Base-by-base conservation (phyloP, 179 eudicot genomes). In the Silene noctiflora region DNA sequence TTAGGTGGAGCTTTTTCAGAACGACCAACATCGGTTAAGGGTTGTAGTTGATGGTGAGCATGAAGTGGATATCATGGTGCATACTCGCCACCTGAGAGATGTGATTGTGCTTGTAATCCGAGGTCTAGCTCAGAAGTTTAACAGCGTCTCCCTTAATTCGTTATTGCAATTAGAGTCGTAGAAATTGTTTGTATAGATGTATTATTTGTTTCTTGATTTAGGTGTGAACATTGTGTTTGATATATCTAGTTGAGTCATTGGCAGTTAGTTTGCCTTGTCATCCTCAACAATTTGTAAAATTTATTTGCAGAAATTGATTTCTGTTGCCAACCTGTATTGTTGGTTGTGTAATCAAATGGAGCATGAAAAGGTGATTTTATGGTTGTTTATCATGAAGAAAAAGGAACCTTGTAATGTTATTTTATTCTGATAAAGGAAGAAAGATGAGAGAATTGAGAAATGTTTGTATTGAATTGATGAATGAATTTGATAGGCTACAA, bases 141-240 rank as follows among this genome's bases (percentile, higher is more conserved):
- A 94, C 85, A 94, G 98, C 80, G 91, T 95, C 24, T 94, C 98
- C 31, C 93, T 94, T 48, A 94, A 94, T 80, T 89, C 98, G 62
- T 88, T 94, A 75, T 86, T 94, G 80, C 85, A 91, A 76, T 83
- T 83, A 33, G 84, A 81, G 71, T 56, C 86, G 4, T 85, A 77
- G 74, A 69, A 39, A 55, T 17, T 53, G 74, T 71, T 51, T 19
- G n/a, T 71, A 7, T 51, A 12, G 4, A 3, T 53, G 66, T 71
- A 33, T 53, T 68, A 68, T 68, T 20, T 42, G 55, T 53, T 63
- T 53, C 42, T 58, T 69, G 0, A 20, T 48, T 25, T 73, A 20
- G 20, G 60, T 67, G 16, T 24, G 48, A 17, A 29, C 16, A 4
- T 46, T 65, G 59, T 33, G 65, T 65, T 65, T 65, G 44, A 65